Conservation (phyloP, 306 rosid species). For the Begonia masoniana region DNA sequence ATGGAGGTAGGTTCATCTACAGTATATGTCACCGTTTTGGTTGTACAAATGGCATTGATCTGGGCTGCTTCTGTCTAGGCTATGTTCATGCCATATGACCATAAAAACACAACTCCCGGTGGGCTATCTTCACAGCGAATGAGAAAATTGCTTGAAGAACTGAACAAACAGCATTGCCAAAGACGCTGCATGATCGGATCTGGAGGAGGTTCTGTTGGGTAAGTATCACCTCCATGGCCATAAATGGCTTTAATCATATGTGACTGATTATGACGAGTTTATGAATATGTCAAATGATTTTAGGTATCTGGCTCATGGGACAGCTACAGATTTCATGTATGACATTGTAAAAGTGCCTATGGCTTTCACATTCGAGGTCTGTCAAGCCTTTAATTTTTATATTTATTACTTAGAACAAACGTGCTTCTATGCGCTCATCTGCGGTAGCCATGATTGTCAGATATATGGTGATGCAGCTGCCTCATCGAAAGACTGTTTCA, state of each 20-base stretch:
- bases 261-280: neutral
- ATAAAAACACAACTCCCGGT: conserved; percentile 76
- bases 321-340: conserved; percentile 93
- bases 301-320: conserved; percentile 97
- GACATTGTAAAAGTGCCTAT: conserved; percentile 74
- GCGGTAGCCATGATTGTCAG: conserved; percentile 23
- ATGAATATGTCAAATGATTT: neutral
- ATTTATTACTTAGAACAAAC: no score
- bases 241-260: no score
- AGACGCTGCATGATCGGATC: conserved; percentile 80
- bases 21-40: neutral
- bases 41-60: neutral
- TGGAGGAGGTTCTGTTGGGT: conserved; percentile 99
- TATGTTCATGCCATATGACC: conserved; percentile 96
- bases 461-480: conserved; percentile 82
- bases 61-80: conserved; percentile 37
- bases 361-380: conserved; percentile 98
- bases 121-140: conserved; percentile 54
- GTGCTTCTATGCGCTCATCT: no score
- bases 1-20: conserved; percentile 58
- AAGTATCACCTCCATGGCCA: conserved; percentile 12
- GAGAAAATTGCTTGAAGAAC: conserved; percentile 73
- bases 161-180: conserved; percentile 67
- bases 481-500: conserved; percentile 77
- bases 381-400: conserved; percentile 10